A percentile compares a stretch with the other conserved stretches of the same genome.
Conservation (phyloP, 1,284 basidiomycete species). For the Flammula alnicola region DNA sequence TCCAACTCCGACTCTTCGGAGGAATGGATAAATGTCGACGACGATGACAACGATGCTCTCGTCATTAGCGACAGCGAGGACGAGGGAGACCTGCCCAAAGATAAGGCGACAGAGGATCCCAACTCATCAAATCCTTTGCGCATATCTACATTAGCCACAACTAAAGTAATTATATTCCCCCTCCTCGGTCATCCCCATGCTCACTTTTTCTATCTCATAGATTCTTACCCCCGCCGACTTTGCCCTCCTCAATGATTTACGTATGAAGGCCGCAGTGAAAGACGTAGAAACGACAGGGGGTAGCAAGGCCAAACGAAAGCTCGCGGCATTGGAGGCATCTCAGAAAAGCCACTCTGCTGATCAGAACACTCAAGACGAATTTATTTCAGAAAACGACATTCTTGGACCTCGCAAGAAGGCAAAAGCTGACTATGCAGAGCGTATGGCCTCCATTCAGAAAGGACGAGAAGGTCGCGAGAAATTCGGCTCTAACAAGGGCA, state of each 20-base stretch:
- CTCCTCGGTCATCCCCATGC: neutral
- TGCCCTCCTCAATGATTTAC: slow-evolving; percentile 89
- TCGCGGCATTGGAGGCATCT: slow-evolving; percentile 74
- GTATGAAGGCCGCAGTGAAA: slow-evolving; percentile 79
- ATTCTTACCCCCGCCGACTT: slow-evolving; percentile 99
- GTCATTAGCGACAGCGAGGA: slow-evolving; percentile 89
- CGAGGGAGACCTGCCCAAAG: slow-evolving; percentile 55
- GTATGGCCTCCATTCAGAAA: slow-evolving; percentile 90
- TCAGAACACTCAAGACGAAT: slow-evolving; percentile 57
- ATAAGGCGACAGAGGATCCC: slow-evolving; percentile 19
- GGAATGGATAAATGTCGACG: slow-evolving; percentile 88
- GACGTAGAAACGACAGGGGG: slow-evolving; percentile 77
- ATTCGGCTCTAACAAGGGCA: slow-evolving; percentile 88
- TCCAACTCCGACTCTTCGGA: slow-evolving; percentile 56
- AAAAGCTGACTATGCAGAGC: slow-evolving; percentile 94
- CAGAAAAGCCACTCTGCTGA: slow-evolving; percentile 54
- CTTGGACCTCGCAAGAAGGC: slow-evolving; percentile 93
- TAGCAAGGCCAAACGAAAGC: slow-evolving; percentile 85
- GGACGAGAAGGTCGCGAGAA: slow-evolving; percentile 97
- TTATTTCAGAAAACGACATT: slow-evolving; percentile 92
- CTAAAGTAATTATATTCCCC: slow-evolving; percentile 58
- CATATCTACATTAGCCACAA: slow-evolving; percentile 73
- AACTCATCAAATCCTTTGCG: slow-evolving; percentile 35
- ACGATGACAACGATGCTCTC: slow-evolving; percentile 72
- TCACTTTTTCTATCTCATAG: slow-evolving; percentile 42